Base-by-base conservation (phyloP, 192 early-diverging fungal species). In the Coemansia sp. region DNA sequence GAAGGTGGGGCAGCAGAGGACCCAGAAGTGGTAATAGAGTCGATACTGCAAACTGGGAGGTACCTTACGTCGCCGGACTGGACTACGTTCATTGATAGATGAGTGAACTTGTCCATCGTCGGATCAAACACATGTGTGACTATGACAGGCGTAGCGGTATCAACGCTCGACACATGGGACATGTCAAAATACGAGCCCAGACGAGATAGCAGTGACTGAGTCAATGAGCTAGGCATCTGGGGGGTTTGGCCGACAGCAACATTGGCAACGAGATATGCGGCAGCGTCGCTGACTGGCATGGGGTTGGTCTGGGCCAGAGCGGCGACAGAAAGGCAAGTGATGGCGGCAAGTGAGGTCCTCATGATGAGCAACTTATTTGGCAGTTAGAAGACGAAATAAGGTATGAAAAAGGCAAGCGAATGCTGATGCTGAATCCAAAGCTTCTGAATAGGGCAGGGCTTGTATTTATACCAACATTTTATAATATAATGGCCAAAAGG, bases 21-120 rank as follows among this genome's bases (percentile, higher is more conserved):
- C 5, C 57, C 64, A 14, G 21, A 64, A 27, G n/a, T 31, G 3
- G 45, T 45, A 42, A 75, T 63, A 17, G 67, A 65, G 60, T 66
- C 48, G 17, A 70, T 36, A n/a, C 64, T 37, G 64, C 74, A 75
- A 45, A 75, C 74, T 4, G 74, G 68, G 17, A 75, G 40, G 51
- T 75, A 75, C 53, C 68, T 68, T 3, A 27, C 57, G 50, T 40
- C 29, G 40, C 62, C 60, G 2, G 46, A 62, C 57, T 70, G 74
- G 48, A 70, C 37, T 0, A 70, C 53, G 35, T 45, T 37, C 21
- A 53, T 50, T 1, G 74, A 59, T 39, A 75, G 37, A 10, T 62
- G 59, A 9, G 64, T 66, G 51, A 75, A 75, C 74, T 70, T 75
- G 67, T 51, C 36, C 7, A 51, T 66, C 16, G 59, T 59, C 4